Base-by-base conservation (phyloP, 495 filamentous ascomycete species). In the Trichoderma virens region DNA sequence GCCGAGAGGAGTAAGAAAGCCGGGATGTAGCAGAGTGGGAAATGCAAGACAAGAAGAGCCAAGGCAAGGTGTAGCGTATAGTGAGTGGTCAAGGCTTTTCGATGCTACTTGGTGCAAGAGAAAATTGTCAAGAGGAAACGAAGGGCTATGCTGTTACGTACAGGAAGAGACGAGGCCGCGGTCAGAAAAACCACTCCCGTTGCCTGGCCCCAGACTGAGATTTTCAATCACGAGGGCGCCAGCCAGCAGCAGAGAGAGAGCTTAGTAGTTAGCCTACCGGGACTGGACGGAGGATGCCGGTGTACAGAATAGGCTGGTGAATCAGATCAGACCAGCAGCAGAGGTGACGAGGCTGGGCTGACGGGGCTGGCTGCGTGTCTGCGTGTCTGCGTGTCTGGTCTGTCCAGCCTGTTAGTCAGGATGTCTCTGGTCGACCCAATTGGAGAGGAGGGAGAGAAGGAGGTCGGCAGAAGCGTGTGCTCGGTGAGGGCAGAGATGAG, bases 1-100 rank as follows among this genome's bases (percentile, higher is more conserved):
- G 51, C 51, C 27, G 51, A 56, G 51, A 56, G 25, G 51, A 56
- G 51, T 30, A 56, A 30, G 51, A 56, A 56, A 31, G 51, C 51
- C 51, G 25, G 51, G 23, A 56, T 30, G n/a, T 5, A 51, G 20
- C 45, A 51, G n/a, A 25, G n/a, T 20, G 16, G 45, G 9, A 51
- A n/a, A 51, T 56, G 51, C 47, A 27, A 20, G 9, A 28, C 11
- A 27, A 27, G 20, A 56, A 11, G 20, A 30, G 34, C 6, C 34
- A 56, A n/a, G 13, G 51, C 27, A 56, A 23, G 43, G 27, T 18
- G 25, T 27, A 25, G 23, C 27, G 47, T 11, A 56, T 6, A 56
- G 47, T 18, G 20, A 20, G 18, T 47, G 20, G 8, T n/a, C 20
- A n/a, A 3, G 23, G n/a, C 43, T 7, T n/a, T 25, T 47, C 18